Evolutionary conservation across 2,329 filamentous ascomycete genomes (phyloP).

Genomic region (Mycosphaerella sp.): DNA sequence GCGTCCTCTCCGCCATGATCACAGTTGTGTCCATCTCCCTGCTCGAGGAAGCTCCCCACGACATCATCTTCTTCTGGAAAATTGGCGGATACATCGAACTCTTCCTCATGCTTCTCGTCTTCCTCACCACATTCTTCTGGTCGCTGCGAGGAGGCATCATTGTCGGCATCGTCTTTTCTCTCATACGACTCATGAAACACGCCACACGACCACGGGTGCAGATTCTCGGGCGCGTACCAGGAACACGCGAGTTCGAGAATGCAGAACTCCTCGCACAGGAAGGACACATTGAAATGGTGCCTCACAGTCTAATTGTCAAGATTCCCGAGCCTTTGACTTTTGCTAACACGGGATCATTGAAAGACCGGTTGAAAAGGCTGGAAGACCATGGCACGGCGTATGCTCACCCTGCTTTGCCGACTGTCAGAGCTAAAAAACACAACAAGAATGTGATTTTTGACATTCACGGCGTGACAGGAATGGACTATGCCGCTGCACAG

Average conservation of each 20-base stretch:
- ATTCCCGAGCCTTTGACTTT: constrained; percentile 96
- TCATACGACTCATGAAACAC: constrained; percentile 84
- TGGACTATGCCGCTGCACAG: constrained; percentile 90
- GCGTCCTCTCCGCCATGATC: constrained; percentile 87
- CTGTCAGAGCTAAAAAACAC: constrained; percentile 67
- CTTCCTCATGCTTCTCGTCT: constrained; percentile 81
- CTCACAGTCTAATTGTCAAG: constrained; percentile 91
- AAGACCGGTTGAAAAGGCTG: constrained; percentile 71
- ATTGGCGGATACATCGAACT: constrained; percentile 85
- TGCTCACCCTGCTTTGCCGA: constrained; percentile 81
- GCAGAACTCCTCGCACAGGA: constrained; percentile 52
- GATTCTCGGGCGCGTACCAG: constrained; percentile 83
- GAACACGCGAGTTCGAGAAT: constrained; percentile 74
- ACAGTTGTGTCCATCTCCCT: constrained; percentile 91
- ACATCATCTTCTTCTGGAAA: constrained; percentile 80
- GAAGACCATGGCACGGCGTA: constrained; percentile 83
- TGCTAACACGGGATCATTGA: constrained; percentile 86
- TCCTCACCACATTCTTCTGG: constrained; percentile 88
- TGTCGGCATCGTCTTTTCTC: constrained; percentile 82
- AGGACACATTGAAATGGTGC: constrained; percentile 68
- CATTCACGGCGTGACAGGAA: constrained; percentile 90
- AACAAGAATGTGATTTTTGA: constrained; percentile 95
- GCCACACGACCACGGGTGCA: constrained; percentile 90
- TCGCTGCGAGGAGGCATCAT: constrained; percentile 90
- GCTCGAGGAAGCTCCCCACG: constrained; percentile 90